Percentiles rank a stretch among this genome's conserved stretches.
These are phyloP conservation scores for Chrysoporthe cubensis DNA, from an alignment of 2,329 filamentous ascomycete genomes.

Conservation along the genomic window DNA sequence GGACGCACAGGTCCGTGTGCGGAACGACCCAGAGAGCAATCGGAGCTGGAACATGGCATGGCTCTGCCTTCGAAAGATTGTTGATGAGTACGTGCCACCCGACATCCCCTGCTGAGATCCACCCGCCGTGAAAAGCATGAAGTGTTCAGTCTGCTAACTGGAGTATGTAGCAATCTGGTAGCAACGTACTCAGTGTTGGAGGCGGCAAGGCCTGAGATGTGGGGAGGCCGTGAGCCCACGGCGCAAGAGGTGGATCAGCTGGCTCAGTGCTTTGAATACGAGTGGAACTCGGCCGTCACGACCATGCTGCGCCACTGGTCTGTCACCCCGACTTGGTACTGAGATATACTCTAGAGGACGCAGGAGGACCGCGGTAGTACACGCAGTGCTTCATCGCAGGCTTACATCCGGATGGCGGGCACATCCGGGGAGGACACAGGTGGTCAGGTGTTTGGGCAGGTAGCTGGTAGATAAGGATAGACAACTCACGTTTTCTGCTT, in stretches of 20 bases:
- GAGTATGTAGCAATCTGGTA: slow-evolving; percentile 57
- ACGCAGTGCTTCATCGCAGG: background rate
- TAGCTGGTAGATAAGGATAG: background rate
- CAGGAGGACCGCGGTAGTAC: background rate
- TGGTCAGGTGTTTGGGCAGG: background rate
- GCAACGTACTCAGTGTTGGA: slow-evolving; percentile 63
- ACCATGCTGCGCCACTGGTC: slow-evolving; percentile 74
- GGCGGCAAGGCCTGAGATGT: slow-evolving; percentile 69
- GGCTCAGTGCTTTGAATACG: slow-evolving; percentile 63
- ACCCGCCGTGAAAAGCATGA: background rate
- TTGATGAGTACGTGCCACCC: slow-evolving; percentile 57
- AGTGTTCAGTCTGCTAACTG: background rate
- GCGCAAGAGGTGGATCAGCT: slow-evolving; percentile 61
- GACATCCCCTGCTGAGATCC: background rate
- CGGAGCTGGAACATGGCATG: slow-evolving; percentile 79
- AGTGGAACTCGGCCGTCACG: slow-evolving; percentile 68
- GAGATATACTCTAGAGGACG: slow-evolving; percentile 23
- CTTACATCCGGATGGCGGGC: background rate
- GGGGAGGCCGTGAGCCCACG: slow-evolving; percentile 63
- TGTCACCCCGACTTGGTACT: slow-evolving; percentile 60
- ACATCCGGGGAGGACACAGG: background rate
- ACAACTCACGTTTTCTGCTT: background rate
- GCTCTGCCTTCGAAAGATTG: slow-evolving; percentile 70
- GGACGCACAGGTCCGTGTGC: slow-evolving; percentile 68
- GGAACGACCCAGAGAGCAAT: slow-evolving; percentile 65